Percentiles rank a stretch among this genome's conserved stretches.
Evolutionary conservation across 768 basidiomycete species (phyloP).

Genomic region (Porphyrellus cyaneotinctus): DNA sequence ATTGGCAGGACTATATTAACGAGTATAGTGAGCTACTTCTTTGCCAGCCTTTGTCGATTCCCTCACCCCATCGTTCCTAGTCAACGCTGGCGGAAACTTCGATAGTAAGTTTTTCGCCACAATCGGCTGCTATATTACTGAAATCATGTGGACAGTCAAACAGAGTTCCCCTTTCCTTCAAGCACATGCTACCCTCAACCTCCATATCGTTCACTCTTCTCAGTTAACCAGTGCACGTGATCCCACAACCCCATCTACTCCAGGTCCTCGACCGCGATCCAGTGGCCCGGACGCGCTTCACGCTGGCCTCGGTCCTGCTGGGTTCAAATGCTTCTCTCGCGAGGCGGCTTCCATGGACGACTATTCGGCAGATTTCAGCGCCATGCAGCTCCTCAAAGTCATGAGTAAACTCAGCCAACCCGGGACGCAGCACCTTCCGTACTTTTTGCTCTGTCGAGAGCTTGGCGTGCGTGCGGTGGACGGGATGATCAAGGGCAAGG

Average conservation of each 20-base stretch:
- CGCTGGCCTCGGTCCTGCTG: constrained; percentile 55
- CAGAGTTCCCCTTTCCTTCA: constrained; percentile 82
- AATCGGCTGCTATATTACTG: constrained; percentile 2
- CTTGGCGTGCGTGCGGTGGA: constrained; percentile 82
- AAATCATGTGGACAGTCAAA: constrained; percentile 46
- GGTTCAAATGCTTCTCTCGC: constrained; percentile 52
- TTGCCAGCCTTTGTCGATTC: background rate
- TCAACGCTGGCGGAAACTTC: constrained; percentile 68
- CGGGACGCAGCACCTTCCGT: constrained; percentile 61
- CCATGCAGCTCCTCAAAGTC: constrained; percentile 74
- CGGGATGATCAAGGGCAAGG: constrained; percentile 75
- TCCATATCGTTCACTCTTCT: constrained; percentile 83
- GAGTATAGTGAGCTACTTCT: constrained; percentile 51
- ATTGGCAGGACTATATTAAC: constrained; percentile 76
- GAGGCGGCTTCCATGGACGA: constrained; percentile 35
- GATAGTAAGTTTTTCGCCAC: constrained; percentile 47
- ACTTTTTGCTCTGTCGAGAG: constrained; percentile 79
- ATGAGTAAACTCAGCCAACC: constrained; percentile 73
- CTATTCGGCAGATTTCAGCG: constrained; percentile 65
- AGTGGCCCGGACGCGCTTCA: constrained; percentile 49
- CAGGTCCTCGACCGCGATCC: constrained; percentile 33
- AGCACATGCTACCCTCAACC: constrained; percentile 76
- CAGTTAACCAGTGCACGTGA: constrained; percentile 45
- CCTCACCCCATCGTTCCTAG: constrained; percentile 35
- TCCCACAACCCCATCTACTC: constrained; percentile 30